These are phyloP conservation scores for Gastrolobium villosum DNA, from an alignment of 306 rosid species.

Conservation along the genomic window DNA sequence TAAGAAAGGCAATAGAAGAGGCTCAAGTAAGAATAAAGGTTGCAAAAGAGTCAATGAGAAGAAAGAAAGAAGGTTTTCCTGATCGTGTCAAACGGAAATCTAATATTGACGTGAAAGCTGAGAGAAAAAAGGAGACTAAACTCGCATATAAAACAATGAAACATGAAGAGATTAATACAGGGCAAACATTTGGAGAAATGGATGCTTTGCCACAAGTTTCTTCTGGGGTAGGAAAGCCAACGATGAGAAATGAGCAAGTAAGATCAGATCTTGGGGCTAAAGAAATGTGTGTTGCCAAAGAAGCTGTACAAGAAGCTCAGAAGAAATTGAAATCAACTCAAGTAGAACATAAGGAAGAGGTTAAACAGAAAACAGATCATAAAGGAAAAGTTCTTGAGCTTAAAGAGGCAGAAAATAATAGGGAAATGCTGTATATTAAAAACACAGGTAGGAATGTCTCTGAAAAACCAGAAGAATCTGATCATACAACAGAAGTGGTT, in stretches of 20 bases:
- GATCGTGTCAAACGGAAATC: constrained; percentile 58
- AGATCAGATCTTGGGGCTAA: constrained; percentile 49
- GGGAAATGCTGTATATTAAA: constrained; percentile 15
- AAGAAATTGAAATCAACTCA: constrained; percentile 50
- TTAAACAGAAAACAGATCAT: constrained; percentile 55
- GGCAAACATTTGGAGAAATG: constrained; percentile 52
- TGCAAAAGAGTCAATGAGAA: constrained; percentile 80
- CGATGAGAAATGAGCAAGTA: constrained; percentile 48
- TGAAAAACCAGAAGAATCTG: constrained; percentile 56
- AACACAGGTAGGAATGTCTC: constrained; percentile 31
- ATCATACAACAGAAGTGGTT: constrained; percentile 51
- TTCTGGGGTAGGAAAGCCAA: constrained; percentile 54
- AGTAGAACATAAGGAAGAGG: constrained; percentile 54
- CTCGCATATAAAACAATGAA: constrained; percentile 46
- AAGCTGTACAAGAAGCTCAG: constrained; percentile 51
- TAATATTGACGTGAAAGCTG: constrained; percentile 55
- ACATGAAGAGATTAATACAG: constrained; percentile 53
- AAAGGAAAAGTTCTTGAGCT: constrained; percentile 47
- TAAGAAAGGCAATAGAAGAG: constrained; percentile 93
- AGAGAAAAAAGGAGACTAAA: constrained; percentile 49
- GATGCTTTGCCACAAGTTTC: constrained; percentile 50
- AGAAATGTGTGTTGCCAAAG: constrained; percentile 46
- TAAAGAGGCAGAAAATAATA: constrained; percentile 49
- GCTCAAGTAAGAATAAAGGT: constrained; percentile 80
- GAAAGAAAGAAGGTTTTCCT: constrained; percentile 76